Base-by-base conservation (phyloP, 2,329 filamentous ascomycete species). In the Fusarium sulawesiense region DNA sequence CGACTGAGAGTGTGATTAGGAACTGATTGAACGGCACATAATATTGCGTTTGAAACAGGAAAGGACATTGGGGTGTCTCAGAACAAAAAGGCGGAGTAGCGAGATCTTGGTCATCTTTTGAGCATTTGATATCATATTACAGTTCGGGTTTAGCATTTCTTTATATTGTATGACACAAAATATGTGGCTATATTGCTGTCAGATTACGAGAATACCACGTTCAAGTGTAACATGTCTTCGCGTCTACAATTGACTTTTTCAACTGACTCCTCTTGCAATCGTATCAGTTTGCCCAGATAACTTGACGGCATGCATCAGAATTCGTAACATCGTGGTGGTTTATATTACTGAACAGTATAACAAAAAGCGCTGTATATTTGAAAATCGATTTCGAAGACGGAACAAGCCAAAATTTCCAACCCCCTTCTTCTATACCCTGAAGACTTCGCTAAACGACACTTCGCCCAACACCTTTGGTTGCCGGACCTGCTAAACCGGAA, bases 121-220 rank as follows among this genome's bases (percentile, higher is more conserved):
- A 54, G 56, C 60, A 65, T 70, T 66, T 58, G 56, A 65, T 71
- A 73, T 73, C 64, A 73, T 49, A 55, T 44, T 56, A 47, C 49
- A 47, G 48, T 64, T 64, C 34, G 47, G 48, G 53, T 57, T 63
- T 57, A 27, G 34, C 16, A 45, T 47, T 29, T 58, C 30, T 16
- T 41, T 30, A 48, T 49, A 57, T 54, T 56, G 27, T 32, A 46
- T 70, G 53, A 48, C 21, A 20, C n/a, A 13, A 30, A 23, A 25
- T 40, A 34, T 60, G 34, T 56, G 47, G 56, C 27, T 62, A 62
- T 50, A 29, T 25, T 53, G 32, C 34, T 34, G 27, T 42, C 37
- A n/a, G 51, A 53, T 56, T n/a, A 56, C 34, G 47, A 57, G 34
- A 63, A 56, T 57, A 63, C 44, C 29, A 20, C 13, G 42, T 32